Conservation (phyloP, 2,329 filamentous ascomycete genomes). For the Colletotrichum tropicale region DNA sequence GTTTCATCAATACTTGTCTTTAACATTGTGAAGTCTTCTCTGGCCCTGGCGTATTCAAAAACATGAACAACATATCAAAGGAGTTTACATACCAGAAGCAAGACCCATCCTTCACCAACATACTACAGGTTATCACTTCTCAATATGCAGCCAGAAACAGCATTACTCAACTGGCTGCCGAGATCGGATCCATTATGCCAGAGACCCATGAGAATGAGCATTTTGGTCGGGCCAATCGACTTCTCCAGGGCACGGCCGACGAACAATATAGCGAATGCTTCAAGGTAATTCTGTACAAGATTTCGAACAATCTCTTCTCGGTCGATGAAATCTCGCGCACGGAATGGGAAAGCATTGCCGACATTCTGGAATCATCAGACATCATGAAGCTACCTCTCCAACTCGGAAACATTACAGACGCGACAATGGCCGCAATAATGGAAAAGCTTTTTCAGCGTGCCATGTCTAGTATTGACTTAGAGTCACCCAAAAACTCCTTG, state of each 20-base stretch:
- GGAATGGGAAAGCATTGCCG: neutral
- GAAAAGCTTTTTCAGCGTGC: neutral
- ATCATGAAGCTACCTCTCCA: neutral
- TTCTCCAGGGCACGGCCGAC: neutral
- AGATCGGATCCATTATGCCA: neutral
- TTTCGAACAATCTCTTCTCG: neutral
- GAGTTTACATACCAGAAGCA: neutral
- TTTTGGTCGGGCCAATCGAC: neutral
- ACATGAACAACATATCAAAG: neutral
- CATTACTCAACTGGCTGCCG: neutral
- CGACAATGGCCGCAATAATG: neutral
- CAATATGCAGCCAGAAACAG: neutral
- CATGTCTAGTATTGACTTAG: fast-evolving
- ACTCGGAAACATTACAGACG: neutral
- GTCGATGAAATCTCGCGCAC: fast-evolving
- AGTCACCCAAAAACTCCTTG: too few relatives aligned
- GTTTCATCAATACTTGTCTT: neutral
- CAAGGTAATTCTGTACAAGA: neutral
- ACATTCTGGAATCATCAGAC: neutral
- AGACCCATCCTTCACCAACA: neutral
- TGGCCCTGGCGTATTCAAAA: neutral
- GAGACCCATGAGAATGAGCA: neutral
- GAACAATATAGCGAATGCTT: neutral
- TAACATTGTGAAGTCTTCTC: neutral
- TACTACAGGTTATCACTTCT: neutral